These are phyloP conservation scores for Dendrocalamus latiflorus DNA, from an alignment of 202 grass and related monocot species.

Conservation along the genomic window DNA sequence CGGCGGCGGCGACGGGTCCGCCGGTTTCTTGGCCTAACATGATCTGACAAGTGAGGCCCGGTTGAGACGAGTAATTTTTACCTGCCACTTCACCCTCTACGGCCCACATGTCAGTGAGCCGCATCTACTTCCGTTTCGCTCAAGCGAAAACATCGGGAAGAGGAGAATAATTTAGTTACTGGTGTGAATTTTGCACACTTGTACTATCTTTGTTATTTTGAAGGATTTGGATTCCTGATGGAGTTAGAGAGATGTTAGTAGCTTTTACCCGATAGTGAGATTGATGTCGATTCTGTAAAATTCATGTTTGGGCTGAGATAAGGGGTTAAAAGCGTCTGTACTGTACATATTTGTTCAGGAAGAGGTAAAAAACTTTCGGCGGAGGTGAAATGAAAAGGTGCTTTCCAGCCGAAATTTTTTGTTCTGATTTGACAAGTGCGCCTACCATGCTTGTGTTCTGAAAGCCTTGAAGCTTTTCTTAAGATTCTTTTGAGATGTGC, in stretches of 20 bases:
- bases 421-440: too few relatives aligned
- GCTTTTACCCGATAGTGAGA: neutral
- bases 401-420: too few relatives aligned
- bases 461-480: too few relatives aligned
- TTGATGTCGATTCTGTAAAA: neutral
- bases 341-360: neutral
- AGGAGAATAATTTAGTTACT: neutral
- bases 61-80: neutral
- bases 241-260: neutral
- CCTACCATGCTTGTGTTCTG: too few relatives aligned
- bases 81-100: neutral
- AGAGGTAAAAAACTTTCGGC: too few relatives aligned
- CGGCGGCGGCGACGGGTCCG: neutral
- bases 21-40: constrained; percentile 25
- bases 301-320: neutral
- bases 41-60: neutral
- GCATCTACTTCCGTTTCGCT: neutral
- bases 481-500: too few relatives aligned
- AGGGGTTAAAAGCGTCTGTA: neutral
- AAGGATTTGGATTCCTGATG: neutral
- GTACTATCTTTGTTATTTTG: neutral
- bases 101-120: neutral
- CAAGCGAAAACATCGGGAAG: neutral
- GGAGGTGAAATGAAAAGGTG: neutral
- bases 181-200: neutral